Percentiles rank a stretch among this genome's conserved stretches.
Evolutionary conservation across 2,329 filamentous ascomycete species (phyloP).

Genomic region (Colletotrichum sublineola): DNA sequence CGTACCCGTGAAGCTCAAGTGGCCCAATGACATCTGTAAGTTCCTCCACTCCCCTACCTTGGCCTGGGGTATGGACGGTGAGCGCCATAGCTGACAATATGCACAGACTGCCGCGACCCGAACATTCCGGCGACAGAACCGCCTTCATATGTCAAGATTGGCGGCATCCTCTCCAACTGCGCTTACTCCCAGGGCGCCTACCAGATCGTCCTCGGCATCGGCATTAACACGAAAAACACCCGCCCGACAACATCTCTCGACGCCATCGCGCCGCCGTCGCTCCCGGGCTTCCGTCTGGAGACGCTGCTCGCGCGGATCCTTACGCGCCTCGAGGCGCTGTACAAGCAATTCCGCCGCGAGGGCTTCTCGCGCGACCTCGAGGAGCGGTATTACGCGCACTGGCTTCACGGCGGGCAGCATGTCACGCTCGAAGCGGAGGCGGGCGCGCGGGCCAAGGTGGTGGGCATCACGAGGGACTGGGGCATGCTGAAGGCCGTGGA

Average conservation of each 20-base stretch:
- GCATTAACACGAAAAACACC: slow-evolving; percentile 86
- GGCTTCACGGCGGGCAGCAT: slow-evolving; percentile 84
- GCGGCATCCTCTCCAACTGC: slow-evolving; percentile 92
- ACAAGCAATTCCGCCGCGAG: slow-evolving; percentile 77
- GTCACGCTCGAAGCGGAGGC: slow-evolving; percentile 85
- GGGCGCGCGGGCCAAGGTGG: slow-evolving; percentile 79
- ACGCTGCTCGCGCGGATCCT: slow-evolving; percentile 85
- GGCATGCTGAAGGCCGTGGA: slow-evolving; percentile 89
- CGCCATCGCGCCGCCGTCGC: slow-evolving; percentile 70
- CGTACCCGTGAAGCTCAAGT: slow-evolving; percentile 89
- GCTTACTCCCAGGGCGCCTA: slow-evolving; percentile 83
- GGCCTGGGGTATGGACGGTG: no score
- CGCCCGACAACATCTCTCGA: slow-evolving; percentile 90
- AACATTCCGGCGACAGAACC: slow-evolving; percentile 59
- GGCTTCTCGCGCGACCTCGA: slow-evolving; percentile 84
- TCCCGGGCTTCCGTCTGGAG: slow-evolving; percentile 75
- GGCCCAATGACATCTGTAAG: slow-evolving; percentile 95
- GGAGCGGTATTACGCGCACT: slow-evolving; percentile 81
- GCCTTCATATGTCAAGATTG: slow-evolving; percentile 84
- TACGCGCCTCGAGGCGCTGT: slow-evolving; percentile 81
- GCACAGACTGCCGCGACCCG: slow-evolving; percentile 74
- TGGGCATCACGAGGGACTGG: slow-evolving; percentile 93
- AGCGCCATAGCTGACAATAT: slow-evolving; percentile 2
- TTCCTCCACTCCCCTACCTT: slow-evolving; percentile 19
- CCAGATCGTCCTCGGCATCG: slow-evolving; percentile 87